Percentiles rank a stretch among this genome's conserved stretches.
These are phyloP conservation scores for Xerocomus potaroensis DNA, from an alignment of 768 basidiomycete species.

Conservation along the genomic window DNA sequence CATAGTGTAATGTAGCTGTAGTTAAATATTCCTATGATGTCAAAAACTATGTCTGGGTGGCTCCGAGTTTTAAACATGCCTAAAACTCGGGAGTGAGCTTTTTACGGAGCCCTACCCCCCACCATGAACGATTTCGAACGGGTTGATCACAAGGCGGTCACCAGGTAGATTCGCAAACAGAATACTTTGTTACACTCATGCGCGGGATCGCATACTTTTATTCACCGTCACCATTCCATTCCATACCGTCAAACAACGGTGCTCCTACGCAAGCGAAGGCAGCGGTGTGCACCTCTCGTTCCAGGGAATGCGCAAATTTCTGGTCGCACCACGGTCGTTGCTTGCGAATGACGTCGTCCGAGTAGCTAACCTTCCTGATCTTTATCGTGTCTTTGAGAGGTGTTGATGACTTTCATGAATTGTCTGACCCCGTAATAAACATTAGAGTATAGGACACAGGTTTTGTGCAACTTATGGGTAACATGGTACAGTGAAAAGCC, in stretches of 20 bases:
- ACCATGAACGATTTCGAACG: neutral
- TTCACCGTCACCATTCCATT: conserved; percentile 42
- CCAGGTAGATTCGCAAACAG: conserved; percentile 86
- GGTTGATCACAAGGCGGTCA: neutral
- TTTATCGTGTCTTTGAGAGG: conserved; percentile 93
- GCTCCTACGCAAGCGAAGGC: conserved; percentile 45
- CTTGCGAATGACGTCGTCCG: conserved; percentile 76
- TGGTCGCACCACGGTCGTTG: conserved; percentile 61
- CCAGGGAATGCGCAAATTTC: conserved; percentile 76
- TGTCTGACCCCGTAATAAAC: neutral
- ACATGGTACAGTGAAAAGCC: too few species aligned
- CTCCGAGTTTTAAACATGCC: too few species aligned
- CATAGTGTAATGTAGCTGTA: too few species aligned
- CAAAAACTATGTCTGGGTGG: too few species aligned
- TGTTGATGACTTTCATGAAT: conserved; percentile 47
- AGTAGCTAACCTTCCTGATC: conserved; percentile 83
- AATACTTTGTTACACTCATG: conserved; percentile 82
- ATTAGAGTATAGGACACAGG: too few species aligned
- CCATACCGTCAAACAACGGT: conserved; percentile 24
- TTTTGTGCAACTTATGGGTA: too few species aligned
- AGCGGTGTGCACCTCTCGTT: conserved; percentile 79
- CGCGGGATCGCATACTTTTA: conserved; percentile 93
- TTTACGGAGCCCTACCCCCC: too few species aligned
- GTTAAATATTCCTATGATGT: too few species aligned
- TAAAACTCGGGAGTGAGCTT: too few species aligned